Base-by-base conservation (phyloP, 179 eudicot species). In the Silene coronaria region DNA sequence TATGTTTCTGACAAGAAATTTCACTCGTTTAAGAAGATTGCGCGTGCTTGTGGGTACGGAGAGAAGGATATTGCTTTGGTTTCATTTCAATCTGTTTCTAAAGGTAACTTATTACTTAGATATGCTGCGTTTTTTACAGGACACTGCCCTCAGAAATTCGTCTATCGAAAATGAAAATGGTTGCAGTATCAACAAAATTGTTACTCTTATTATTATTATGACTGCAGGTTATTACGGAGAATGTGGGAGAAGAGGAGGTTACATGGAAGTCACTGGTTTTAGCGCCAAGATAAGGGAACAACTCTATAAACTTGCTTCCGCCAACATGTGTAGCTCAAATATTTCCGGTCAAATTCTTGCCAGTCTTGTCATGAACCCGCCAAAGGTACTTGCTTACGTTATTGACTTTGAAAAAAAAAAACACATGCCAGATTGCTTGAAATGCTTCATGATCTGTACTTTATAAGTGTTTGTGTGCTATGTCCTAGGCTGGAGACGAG, bases 221-320 rank as follows among this genome's bases (percentile, higher is more conserved):
- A 55, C 28, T 61, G 36, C 79, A 94, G 98, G 97, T 10, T 94
- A 88, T 79, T 84, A 94, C 69, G 98, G 98, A 46, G 98, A 94
- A 82, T 94, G 98, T 76, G 98, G 97, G 45, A 94, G 90, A 83
- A 80, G 97, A 84, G 97, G 98, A 81, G 96, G 98, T 72, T 93
- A 91, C 83, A 93, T 93, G 97, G 98, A 93, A 77, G 87, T 94
- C 27, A 89, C 97, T 68, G 98, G 97, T 60, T 94, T 94, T 78
- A 76, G 89, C 83, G 75, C 97, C 12, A 90, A 89, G 55, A 72
- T 91, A 34, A 88, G 88, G 85, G 96, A 94, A 71, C 98, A 94
- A 76, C 88, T 92, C 17, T 94, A 94, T 89, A 94, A 94, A 85
- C 83, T 94, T 32, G 96, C 98, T 67, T 92, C 97, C 28, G 94